These are phyloP conservation scores for Ophiocordyceps polyrhachis-furcata DNA, from an alignment of 2,329 filamentous ascomycete species.

Conservation along the genomic window DNA sequence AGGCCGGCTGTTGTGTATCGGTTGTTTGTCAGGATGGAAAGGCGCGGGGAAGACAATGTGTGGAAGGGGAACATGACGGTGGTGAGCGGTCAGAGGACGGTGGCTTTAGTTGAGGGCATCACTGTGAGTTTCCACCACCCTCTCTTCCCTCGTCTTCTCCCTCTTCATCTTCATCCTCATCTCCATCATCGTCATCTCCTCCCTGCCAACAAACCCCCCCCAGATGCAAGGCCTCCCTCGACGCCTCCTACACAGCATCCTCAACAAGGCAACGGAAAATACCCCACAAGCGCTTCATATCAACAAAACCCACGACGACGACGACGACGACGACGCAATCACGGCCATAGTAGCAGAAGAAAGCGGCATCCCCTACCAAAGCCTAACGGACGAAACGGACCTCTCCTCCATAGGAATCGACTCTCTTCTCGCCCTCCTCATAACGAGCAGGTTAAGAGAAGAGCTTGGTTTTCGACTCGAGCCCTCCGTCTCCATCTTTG, in stretches of 20 bases:
- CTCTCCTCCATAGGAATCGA: constrained; percentile 40
- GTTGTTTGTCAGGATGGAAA: constrained; percentile 35
- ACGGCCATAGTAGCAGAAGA: not conserved
- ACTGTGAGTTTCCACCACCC: too few species aligned
- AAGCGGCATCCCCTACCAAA: constrained; percentile 2
- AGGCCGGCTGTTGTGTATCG: constrained; percentile 27
- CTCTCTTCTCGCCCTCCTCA: constrained; percentile 38
- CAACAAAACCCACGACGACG: too few species aligned
- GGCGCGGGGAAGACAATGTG: constrained; percentile 23
- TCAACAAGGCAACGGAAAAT: not conserved
- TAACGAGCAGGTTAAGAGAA: constrained; percentile 35
- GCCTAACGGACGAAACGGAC: constrained; percentile 20
- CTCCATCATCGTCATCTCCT: too few species aligned
- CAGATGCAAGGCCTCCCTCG: not conserved
- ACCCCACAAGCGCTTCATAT: not conserved
- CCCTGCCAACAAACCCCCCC: too few species aligned
- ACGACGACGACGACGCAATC: too few species aligned
- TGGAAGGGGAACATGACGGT: not conserved
- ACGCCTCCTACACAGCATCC: not conserved
- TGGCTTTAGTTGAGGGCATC: too few species aligned
- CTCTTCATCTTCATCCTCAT: too few species aligned
- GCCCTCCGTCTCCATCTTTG: constrained; percentile 18
- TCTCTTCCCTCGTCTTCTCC: too few species aligned
- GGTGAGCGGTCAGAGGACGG: too few species aligned
- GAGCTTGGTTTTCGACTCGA: constrained; percentile 33